Conservation (phyloP, 331 rosid species). For the Dryas integrifolia region DNA sequence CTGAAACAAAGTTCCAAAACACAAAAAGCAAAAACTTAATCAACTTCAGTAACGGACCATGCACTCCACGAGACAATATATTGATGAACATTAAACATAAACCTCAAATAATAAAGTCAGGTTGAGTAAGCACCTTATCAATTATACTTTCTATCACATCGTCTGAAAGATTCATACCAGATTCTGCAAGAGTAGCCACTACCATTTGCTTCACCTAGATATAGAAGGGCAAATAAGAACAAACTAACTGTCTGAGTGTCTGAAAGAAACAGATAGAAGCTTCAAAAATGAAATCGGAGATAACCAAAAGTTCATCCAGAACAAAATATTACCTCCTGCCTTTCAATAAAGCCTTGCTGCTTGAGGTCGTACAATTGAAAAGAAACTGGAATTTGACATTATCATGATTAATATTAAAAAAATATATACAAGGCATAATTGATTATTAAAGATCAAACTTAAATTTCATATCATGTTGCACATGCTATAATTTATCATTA, state of each 20-base stretch:
- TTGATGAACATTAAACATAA: neutral
- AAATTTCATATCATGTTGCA: neutral
- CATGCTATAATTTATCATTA: neutral
- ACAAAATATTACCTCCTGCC: conserved; percentile 75
- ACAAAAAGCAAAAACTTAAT: neutral
- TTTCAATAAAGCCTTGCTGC: conserved; percentile 93
- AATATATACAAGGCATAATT: neutral
- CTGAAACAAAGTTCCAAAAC: conserved; percentile 34
- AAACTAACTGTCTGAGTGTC: conserved; percentile 1
- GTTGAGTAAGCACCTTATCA: conserved; percentile 65
- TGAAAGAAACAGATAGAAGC: conserved; percentile 1
- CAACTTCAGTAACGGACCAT: neutral
- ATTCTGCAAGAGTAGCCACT: conserved; percentile 98
- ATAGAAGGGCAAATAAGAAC: conserved; percentile 10
- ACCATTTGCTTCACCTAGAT: conserved; percentile 98
- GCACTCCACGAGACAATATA: neutral
- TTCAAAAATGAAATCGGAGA: neutral
- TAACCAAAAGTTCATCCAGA: neutral
- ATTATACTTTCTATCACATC: conserved; percentile 97
- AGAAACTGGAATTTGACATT: conserved; percentile 67
- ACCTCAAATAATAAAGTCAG: conserved; percentile 17
- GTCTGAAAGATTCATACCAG: conserved; percentile 97
- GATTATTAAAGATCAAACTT: neutral
- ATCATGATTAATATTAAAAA: neutral
- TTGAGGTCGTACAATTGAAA: conserved; percentile 95